Conservation (phyloP, 2,329 filamentous ascomycete species). For the Annulohypoxylon truncatum region DNA sequence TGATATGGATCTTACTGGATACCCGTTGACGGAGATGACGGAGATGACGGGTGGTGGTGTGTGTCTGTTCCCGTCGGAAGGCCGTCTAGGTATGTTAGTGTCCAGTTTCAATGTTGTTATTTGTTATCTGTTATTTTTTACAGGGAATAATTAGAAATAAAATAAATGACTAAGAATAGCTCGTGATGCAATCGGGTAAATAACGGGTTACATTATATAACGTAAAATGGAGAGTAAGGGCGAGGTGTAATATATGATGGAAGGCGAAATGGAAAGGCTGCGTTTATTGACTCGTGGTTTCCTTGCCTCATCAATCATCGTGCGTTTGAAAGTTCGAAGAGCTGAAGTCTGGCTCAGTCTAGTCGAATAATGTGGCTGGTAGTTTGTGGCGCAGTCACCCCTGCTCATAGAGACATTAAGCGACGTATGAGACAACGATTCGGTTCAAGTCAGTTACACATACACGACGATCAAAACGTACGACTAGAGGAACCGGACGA, state of each 20-base stretch:
- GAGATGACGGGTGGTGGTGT: neutral
- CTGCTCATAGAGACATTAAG: neutral
- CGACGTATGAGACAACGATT: neutral
- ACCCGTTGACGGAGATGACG: slow-evolving; percentile 8
- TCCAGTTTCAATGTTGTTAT: neutral
- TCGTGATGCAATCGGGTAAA: neutral
- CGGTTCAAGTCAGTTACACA: neutral
- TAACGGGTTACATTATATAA: neutral
- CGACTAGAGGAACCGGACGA: no score
- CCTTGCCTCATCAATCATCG: slow-evolving; percentile 5
- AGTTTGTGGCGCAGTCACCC: slow-evolving; percentile 35
- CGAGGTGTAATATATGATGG: neutral
- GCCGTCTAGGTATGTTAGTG: slow-evolving; percentile 8
- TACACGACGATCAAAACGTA: no score
- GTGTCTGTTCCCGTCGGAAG: slow-evolving; percentile 28
- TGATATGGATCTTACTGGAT: slow-evolving; percentile 21
- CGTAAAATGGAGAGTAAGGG: slow-evolving; percentile 1
- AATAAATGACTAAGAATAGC: neutral
- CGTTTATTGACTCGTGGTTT: neutral
- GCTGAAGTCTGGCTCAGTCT: slow-evolving; percentile 3
- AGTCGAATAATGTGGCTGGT: slow-evolving; percentile 20
- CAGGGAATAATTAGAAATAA: slow-evolving; percentile 9
- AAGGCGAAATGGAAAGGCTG: neutral
- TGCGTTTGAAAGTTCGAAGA: slow-evolving; percentile 2
- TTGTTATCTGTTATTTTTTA: slow-evolving; percentile 8